These are phyloP conservation scores for Pichia californica DNA, from an alignment of 805 yeast genomes.

Conservation along the genomic window DNA sequence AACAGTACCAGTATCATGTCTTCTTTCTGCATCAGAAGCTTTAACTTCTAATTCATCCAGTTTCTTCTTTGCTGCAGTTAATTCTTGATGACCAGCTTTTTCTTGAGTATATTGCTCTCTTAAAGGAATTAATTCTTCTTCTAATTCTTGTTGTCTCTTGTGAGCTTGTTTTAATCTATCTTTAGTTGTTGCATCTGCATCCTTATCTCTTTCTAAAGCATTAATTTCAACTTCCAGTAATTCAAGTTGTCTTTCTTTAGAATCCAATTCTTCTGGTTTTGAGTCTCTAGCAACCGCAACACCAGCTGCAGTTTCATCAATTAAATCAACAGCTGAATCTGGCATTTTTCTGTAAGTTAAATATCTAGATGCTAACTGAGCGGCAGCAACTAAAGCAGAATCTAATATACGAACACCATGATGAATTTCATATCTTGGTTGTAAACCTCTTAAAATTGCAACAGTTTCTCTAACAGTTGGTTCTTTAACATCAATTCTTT, in stretches of 20 bases:
- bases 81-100: constrained; percentile 84
- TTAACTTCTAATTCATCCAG: constrained; percentile 88
- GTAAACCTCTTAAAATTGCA: constrained; percentile 93
- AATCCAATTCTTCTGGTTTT: constrained; percentile 93
- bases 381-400: constrained; percentile 89
- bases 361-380: constrained; percentile 90
- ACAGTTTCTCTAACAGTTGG: constrained; percentile 90
- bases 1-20: constrained; percentile 88
- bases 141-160: constrained; percentile 72
- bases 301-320: constrained; percentile 93
- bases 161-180: constrained; percentile 79
- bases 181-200: constrained; percentile 72
- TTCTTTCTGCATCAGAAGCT: constrained; percentile 95
- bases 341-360: constrained; percentile 93
- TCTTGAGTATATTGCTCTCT: constrained; percentile 82
- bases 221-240: constrained; percentile 91
- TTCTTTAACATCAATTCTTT: constrained; percentile 92
- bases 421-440: constrained; percentile 91
- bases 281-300: constrained; percentile 98
- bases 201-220: constrained; percentile 93
- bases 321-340: constrained; percentile 93
- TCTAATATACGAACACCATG: constrained; percentile 96
- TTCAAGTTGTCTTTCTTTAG: constrained; percentile 86
- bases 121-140: constrained; percentile 79
- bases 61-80: constrained; percentile 82